These are phyloP conservation scores for Pseudogymnoascus sp. DNA, from an alignment of 2,329 filamentous ascomycete genomes.

Conservation along the genomic window DNA sequence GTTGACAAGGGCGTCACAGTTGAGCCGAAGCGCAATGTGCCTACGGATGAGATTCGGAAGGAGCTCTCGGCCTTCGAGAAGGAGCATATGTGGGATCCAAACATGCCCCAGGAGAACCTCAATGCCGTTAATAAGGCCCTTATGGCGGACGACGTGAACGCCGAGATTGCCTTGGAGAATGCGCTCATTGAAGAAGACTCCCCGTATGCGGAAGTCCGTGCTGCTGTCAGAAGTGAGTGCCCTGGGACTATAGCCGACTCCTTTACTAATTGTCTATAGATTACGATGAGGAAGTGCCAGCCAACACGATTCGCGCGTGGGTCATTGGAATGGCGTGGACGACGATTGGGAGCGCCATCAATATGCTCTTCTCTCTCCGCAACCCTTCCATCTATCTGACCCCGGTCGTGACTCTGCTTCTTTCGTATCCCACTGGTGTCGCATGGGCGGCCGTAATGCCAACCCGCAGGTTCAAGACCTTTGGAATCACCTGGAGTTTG, in stretches of 20 bases:
- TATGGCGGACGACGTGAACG: constrained; percentile 24
- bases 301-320: constrained; percentile 59
- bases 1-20: not conserved
- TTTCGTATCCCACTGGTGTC: constrained; percentile 42
- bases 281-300: constrained; percentile 55
- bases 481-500: constrained; percentile 48
- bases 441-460: constrained; percentile 42
- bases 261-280: constrained; percentile 16
- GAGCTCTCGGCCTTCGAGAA: constrained; percentile 1
- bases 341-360: constrained; percentile 19
- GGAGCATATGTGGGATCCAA: constrained; percentile 18
- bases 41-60: not conserved
- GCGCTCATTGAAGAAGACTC: constrained; percentile 46
- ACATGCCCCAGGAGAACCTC: constrained; percentile 18
- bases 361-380: constrained; percentile 26
- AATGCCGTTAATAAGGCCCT: constrained; percentile 17
- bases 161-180: constrained; percentile 30
- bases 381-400: constrained; percentile 35
- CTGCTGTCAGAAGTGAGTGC: constrained; percentile 51
- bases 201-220: constrained; percentile 51
- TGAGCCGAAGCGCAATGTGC: not conserved
- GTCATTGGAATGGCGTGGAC: constrained; percentile 29
- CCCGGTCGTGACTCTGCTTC: constrained; percentile 23
- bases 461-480: constrained; percentile 30
- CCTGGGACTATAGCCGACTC: constrained; percentile 46